Evolutionary conservation across 2,329 filamentous ascomycete species (phyloP).

Genomic region (Curvularia sp.): DNA sequence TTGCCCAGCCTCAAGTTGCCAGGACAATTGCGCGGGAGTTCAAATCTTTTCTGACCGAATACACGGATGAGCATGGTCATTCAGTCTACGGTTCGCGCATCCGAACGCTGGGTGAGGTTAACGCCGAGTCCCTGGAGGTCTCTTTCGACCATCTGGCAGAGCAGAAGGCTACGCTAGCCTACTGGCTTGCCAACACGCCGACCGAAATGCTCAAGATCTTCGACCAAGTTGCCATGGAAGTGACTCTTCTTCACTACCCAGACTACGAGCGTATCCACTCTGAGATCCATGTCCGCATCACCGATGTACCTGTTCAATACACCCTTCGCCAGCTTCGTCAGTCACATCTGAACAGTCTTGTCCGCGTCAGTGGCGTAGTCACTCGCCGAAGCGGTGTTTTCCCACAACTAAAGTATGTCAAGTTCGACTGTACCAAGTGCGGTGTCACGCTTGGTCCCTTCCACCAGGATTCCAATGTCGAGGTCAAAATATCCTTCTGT

Average conservation of each 20-base stretch:
- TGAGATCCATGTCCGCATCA: slow-evolving; percentile 96
- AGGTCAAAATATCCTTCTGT: slow-evolving; percentile 96
- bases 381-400: slow-evolving; percentile 95
- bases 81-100: slow-evolving; percentile 97
- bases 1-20: slow-evolving; percentile 86
- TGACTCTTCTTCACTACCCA: slow-evolving; percentile 92
- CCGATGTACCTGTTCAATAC: slow-evolving; percentile 91
- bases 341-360: slow-evolving; percentile 92
- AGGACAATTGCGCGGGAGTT: slow-evolving; percentile 95
- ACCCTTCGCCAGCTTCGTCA: slow-evolving; percentile 94
- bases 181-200: slow-evolving; percentile 94
- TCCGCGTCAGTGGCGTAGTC: slow-evolving; percentile 93
- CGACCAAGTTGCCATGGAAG: slow-evolving; percentile 95
- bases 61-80: slow-evolving; percentile 84
- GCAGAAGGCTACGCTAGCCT: slow-evolving; percentile 91
- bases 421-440: slow-evolving; percentile 96
- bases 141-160: slow-evolving; percentile 92
- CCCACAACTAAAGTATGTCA: slow-evolving; percentile 97
- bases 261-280: slow-evolving; percentile 98
- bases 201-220: slow-evolving; percentile 96
- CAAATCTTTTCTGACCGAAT: slow-evolving; percentile 95
- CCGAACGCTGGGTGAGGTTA: slow-evolving; percentile 93
- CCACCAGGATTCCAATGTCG: slow-evolving; percentile 94
- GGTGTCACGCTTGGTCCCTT: slow-evolving; percentile 91
- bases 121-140: slow-evolving; percentile 94